Conservation (phyloP, 129 eudicot species). For the Mikania micrantha region DNA sequence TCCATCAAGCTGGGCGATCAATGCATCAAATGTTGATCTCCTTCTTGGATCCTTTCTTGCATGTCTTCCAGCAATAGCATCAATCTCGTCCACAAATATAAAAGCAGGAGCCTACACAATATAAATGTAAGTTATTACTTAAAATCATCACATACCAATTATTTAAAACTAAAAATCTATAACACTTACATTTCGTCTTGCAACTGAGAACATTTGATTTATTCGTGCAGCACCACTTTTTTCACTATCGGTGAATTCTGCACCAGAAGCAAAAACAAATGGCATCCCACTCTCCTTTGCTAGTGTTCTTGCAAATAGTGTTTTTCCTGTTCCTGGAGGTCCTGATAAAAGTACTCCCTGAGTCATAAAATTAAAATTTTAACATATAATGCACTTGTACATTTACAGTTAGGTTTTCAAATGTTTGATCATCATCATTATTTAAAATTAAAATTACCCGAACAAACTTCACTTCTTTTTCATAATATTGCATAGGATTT, state of each 20-base stretch:
- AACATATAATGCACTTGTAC: not conserved
- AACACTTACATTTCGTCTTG: constrained; percentile 71
- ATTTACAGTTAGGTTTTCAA: not conserved
- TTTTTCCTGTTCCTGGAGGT: constrained; percentile 98
- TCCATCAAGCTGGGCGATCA: constrained; percentile 83
- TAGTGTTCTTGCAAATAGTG: constrained; percentile 94
- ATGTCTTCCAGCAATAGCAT: constrained; percentile 93
- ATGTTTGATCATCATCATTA: not conserved
- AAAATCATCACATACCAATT: not conserved
- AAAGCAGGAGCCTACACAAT: too few relatives aligned
- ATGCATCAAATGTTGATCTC: constrained; percentile 70
- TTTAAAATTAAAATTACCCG: constrained; percentile 42
- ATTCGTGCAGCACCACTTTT: constrained; percentile 88
- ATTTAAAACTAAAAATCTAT: not conserved
- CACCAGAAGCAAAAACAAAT: constrained; percentile 93
- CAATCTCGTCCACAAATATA: constrained; percentile 79
- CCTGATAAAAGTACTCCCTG: constrained; percentile 96
- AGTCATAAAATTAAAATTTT: constrained; percentile 2
- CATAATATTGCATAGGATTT: constrained; percentile 84
- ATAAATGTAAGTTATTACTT: too few relatives aligned
- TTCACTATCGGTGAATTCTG: constrained; percentile 95
- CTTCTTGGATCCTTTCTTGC: constrained; percentile 77
- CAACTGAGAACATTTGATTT: constrained; percentile 71
- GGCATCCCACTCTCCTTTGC: constrained; percentile 95
- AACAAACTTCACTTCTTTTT: constrained; percentile 80